Percentiles rank a stretch among this genome's conserved stretches.
Conservation (phyloP, 495 filamentous ascomycete species). For the Cercophora samala region DNA sequence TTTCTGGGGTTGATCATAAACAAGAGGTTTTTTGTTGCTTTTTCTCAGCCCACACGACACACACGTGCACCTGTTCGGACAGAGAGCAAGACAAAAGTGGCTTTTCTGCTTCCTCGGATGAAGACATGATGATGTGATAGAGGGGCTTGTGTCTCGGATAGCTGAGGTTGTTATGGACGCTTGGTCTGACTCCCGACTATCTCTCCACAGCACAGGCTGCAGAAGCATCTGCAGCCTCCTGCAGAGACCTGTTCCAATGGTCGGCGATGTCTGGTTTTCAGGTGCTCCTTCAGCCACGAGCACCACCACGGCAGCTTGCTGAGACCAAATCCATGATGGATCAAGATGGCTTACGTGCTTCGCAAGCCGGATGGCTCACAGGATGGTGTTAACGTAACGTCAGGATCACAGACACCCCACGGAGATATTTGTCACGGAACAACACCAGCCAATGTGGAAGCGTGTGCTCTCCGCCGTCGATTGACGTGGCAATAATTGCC, state of each 20-base stretch:
- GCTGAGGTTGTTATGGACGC: neutral
- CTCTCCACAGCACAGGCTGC: neutral
- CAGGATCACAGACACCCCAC: neutral
- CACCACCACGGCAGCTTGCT: neutral
- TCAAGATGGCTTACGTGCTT: too few relatives aligned
- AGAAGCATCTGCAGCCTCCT: neutral
- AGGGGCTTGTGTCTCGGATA: neutral
- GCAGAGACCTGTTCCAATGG: neutral
- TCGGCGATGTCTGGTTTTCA: neutral
- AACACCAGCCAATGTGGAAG: neutral
- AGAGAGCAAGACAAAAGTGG: neutral
- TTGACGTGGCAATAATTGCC: constrained; percentile 3
- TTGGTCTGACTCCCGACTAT: neutral
- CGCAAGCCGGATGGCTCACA: neutral
- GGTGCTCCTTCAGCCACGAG: neutral
- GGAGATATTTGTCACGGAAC: constrained; percentile 3
- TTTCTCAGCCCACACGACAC: neutral
- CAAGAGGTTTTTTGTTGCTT: neutral
- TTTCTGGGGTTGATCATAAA: neutral
- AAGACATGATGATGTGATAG: neutral
- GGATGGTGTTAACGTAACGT: neutral
- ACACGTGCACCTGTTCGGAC: neutral
- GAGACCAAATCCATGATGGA: neutral
- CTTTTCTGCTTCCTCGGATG: neutral
- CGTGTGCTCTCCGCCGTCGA: neutral